Evolutionary conservation across 2,329 filamentous ascomycete genomes (phyloP), one percentile per base, ranked within the genome.

Genomic region (Hypoxylon sp.): DNA sequence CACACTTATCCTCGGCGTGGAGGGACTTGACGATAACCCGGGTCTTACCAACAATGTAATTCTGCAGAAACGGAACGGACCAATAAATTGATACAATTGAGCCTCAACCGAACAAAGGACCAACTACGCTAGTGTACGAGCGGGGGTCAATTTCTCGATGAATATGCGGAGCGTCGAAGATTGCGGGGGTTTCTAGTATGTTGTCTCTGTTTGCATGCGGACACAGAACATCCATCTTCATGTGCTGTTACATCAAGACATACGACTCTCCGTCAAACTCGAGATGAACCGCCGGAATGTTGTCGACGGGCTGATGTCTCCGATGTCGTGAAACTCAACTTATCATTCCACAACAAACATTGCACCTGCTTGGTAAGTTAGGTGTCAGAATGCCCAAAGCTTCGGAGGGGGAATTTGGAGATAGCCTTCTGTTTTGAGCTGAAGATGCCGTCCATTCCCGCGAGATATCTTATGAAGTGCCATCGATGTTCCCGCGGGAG

Each of bases 231-330:
- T 47, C 23, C 57, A 43, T 58, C 48, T 37, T 52, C 34, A 12
- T 34, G 47, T 34, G 51, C 37, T 45, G n/a, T 32, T 37, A 54
- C 39, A 25, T 52, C 11, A 12, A 56, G 51, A 54, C 14, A 37
- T 37, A 41, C 16, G 46, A 54, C n/a, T 39, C 29, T 54, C 58
- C 52, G 37, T 50, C 37, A 50, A 62, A 56, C 19, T 67, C 61
- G 65, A 65, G 63, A 67, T 60, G 61, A 63, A 62, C 64, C 67
- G 67, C 61, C 67, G 67, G 67, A 63, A 69, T 65, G 67, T 61
- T 57, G 56, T 58, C 63, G 56, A 58, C 54, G 54, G 66, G 64
- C 61, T 65, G 53, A 39, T 58, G 50, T 54, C 54, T 59, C 61
- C 61, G 63, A 62, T 50, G 63, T 19, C 46, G 67, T 69, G 63